Percentiles rank a stretch among this genome's conserved stretches.
Conservation (phyloP, 176 grass and related monocot genomes). For the Carex scoparia region DNA sequence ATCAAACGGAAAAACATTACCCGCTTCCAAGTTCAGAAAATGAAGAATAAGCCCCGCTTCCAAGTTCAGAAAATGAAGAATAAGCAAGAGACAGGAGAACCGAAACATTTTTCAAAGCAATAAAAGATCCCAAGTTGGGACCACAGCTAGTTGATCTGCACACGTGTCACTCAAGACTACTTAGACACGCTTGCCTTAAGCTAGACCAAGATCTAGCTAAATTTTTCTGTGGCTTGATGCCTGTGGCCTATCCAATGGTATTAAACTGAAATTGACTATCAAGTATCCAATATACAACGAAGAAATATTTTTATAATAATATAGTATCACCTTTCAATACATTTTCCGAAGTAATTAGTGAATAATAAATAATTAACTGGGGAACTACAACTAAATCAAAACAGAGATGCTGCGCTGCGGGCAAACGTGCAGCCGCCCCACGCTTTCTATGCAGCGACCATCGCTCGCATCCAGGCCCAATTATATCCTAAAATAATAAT, state of each 20-base stretch:
- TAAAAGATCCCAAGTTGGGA: neutral
- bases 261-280: too few species aligned
- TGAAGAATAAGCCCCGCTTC: neutral
- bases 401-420: neutral
- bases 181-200: slow-evolving; percentile 2
- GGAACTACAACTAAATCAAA: neutral
- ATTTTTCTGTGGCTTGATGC: neutral
- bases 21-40: neutral
- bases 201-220: neutral
- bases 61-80: neutral
- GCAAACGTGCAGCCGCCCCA: slow-evolving; percentile 23
- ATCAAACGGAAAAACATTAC: neutral
- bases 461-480: neutral
- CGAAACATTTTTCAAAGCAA: slow-evolving; percentile 10
- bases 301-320: neutral
- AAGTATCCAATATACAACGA: neutral
- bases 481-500: neutral
- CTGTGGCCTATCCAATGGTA: neutral
- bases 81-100: neutral
- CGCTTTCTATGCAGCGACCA: neutral
- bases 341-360: neutral
- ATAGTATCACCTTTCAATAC: too few species aligned
- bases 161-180: slow-evolving; percentile 17
- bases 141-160: neutral
- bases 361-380: neutral